Base-by-base conservation (phyloP, 164 flowering plant genomes). In the Macadamia tetraphylla region DNA sequence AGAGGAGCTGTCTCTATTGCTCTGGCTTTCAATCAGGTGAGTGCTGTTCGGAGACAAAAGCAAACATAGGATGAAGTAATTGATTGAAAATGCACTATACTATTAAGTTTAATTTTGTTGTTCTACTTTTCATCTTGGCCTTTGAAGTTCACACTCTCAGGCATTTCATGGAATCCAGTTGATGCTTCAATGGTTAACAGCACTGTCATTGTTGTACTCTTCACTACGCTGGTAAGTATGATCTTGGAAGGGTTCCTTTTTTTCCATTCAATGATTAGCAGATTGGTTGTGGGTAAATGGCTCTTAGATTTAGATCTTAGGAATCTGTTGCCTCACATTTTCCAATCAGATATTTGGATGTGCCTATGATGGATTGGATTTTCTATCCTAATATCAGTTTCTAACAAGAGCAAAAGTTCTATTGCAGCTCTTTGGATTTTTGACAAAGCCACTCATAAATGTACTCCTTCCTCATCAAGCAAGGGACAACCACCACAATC, bases 1-100 rank as follows among this genome's bases (percentile, higher is more conserved):
- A 85, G 98, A 78, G 98, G 98, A 29, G 97, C 97, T 57, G 96
- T 91, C 64, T 91, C 98, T n/a, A 82, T 91, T 53, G 98, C 98
- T 62, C 74, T 91, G 79, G 93, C 94, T 69, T 91, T 84, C 75
- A 86, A 82, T 75, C 97, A 91, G 96, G 96, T 90, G 23, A 17
- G 1, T 17, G 23, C 23, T 23, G 23, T 23, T 23, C 23, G 0
- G 23, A 23, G 23, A 23, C 23, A 23, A 23, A 23, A 23, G 14
- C 14, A 46, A 6, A 14, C 6, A 29, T 5, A 6, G 17, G 30
- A 40, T 57, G 29, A 44, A 29, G 31, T 29, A 51, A 32, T n/a
- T 56, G 17, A 14, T 31, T 59, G 43, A 42, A 51, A 32, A 49
- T 17, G 15, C 63, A 7, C 42, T 29, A 6, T 60, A 29, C 58